Percentiles rank a stretch among this genome's conserved stretches.
Evolutionary conservation across 1,139 yeast genomes (phyloP).

Genomic region (Lodderomyces orthopsilosis): DNA sequence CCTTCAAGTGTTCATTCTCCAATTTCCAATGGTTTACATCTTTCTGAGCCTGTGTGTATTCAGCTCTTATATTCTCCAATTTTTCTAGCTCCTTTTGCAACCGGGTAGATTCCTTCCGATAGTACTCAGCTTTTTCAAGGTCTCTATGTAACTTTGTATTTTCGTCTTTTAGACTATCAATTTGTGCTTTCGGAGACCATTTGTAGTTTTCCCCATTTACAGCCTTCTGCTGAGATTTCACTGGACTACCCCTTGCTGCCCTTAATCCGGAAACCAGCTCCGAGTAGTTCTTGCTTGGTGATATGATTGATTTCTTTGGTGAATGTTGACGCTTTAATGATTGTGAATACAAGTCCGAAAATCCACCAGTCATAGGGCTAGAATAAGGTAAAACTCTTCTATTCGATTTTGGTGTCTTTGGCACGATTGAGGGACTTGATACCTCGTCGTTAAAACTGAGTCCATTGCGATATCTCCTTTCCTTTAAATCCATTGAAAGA

Average conservation of each 20-base stretch:
- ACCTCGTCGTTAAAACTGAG: neutral
- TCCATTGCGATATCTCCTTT: neutral
- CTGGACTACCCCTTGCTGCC: neutral
- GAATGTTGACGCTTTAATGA: neutral
- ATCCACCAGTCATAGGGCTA: neutral
- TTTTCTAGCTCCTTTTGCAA: neutral
- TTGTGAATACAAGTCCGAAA: neutral
- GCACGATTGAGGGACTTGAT: neutral
- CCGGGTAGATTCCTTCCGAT: neutral
- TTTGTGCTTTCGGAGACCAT: neutral
- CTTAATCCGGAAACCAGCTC: neutral
- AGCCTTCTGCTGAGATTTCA: neutral
- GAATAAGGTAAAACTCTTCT: neutral
- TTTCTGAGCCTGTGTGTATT: neutral
- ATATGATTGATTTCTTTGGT: neutral
- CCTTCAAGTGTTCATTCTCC: neutral
- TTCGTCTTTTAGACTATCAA: neutral
- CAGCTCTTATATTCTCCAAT: neutral
- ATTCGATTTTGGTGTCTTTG: neutral
- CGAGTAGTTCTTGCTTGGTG: constrained; percentile 1
- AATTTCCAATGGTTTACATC: neutral
- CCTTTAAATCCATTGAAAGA: neutral
- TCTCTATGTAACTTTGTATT: neutral
- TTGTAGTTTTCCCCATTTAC: neutral
- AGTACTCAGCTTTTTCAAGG: neutral